A percentile compares a stretch with the other conserved stretches of the same genome.
These are phyloP conservation scores for Amanita thiersii DNA, from an alignment of 768 basidiomycete species.

Conservation along the genomic window DNA sequence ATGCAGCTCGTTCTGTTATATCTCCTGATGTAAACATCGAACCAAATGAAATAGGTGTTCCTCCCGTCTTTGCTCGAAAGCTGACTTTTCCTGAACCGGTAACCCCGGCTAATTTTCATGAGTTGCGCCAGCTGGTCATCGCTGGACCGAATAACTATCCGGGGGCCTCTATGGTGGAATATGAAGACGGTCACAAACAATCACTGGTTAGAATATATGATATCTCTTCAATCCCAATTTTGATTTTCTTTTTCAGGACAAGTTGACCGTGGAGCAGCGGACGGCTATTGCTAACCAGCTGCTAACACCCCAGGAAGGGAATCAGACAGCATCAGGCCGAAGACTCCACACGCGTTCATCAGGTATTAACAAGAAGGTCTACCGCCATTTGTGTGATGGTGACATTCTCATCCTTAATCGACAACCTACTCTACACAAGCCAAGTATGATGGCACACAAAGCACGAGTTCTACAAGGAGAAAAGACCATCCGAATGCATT, in stretches of 20 bases:
- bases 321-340: constrained; percentile 33
- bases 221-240: background rate
- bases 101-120: constrained; percentile 82
- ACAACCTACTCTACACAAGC: constrained; percentile 97
- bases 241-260: constrained; percentile 47
- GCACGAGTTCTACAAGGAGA: constrained; percentile 90
- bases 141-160: constrained; percentile 85
- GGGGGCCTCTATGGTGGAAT: constrained; percentile 91
- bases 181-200: constrained; percentile 86
- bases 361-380: constrained; percentile 93
- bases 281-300: constrained; percentile 95
- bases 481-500: constrained; percentile 99
- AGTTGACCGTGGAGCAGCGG: constrained; percentile 79
- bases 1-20: constrained; percentile 99
- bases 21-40: constrained; percentile 99
- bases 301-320: constrained; percentile 82
- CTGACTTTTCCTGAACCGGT: constrained; percentile 98
- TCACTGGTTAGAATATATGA: constrained; percentile 50
- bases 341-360: constrained; percentile 72
- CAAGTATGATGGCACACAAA: constrained; percentile 98
- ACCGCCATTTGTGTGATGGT: constrained; percentile 88
- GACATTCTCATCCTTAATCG: constrained; percentile 95
- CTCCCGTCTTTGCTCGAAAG: constrained; percentile 94
- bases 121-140: constrained; percentile 84
- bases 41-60: constrained; percentile 96